Evolutionary conservation across 2,329 filamentous ascomycete genomes (phyloP).

Genomic region (Fusarium mexicanum): DNA sequence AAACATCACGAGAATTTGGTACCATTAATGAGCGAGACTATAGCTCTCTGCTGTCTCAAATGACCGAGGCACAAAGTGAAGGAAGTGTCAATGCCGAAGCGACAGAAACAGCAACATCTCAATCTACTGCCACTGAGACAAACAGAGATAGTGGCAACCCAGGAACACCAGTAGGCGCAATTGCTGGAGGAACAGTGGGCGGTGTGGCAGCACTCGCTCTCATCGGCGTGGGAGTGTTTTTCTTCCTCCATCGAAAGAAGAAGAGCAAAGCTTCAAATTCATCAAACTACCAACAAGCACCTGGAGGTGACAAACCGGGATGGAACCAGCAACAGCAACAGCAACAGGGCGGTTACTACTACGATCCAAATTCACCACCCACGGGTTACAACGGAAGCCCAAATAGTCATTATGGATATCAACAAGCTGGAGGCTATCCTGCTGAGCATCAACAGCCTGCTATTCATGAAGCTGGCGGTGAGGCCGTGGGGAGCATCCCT

Average conservation of each 20-base stretch:
- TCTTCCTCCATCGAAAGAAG: conserved; percentile 9
- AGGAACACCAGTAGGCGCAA: conserved; percentile 3
- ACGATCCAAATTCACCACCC: background rate
- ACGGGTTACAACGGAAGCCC: background rate
- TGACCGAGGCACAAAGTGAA: background rate
- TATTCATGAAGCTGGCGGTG: conserved; percentile 16
- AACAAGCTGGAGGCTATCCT: background rate
- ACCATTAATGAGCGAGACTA: conserved; percentile 6
- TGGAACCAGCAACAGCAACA: conserved; percentile 13
- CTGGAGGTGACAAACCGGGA: background rate
- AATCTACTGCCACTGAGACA: background rate
- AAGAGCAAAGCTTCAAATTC: background rate
- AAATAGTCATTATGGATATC: background rate
- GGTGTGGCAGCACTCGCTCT: conserved; percentile 1
- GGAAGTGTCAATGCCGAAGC: background rate
- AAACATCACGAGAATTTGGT: background rate
- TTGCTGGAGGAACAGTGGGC: conserved; percentile 17
- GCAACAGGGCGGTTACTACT: background rate
- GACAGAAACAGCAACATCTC: background rate
- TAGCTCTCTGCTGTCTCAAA: background rate
- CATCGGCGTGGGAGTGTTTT: background rate
- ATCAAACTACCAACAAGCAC: background rate
- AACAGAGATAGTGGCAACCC: background rate
- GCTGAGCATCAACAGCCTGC: background rate
- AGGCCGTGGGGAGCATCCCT: conserved; percentile 9